These are phyloP conservation scores for Cyclocybe cylindracea DNA, from an alignment of 768 basidiomycete genomes.

Conservation along the genomic window DNA sequence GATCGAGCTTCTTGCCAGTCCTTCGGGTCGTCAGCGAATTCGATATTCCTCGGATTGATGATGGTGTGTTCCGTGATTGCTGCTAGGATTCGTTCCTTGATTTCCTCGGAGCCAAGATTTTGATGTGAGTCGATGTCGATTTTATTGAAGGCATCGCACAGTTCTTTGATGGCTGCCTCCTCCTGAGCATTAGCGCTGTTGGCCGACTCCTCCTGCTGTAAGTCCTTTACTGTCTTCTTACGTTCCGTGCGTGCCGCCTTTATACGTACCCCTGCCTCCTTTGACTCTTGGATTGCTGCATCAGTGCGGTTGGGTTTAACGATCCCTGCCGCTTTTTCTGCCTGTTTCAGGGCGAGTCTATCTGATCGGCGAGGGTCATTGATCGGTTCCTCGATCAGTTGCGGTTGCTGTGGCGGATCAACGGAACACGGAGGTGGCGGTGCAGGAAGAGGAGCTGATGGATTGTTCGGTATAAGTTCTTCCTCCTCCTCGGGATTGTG, in stretches of 20 bases:
- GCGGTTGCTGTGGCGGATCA: not conserved
- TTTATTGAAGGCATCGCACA: not conserved
- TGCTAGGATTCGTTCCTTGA: constrained; percentile 4
- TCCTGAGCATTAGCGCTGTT: not conserved
- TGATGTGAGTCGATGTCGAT: not conserved
- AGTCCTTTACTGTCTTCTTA: not conserved
- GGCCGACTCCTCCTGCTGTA: constrained; percentile 3
- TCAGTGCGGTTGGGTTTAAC: not conserved
- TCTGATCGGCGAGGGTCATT: constrained; percentile 4
- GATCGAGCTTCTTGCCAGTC: constrained; percentile 20
- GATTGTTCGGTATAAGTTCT: not conserved
- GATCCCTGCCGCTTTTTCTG: not conserved
- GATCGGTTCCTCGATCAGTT: too few relatives aligned
- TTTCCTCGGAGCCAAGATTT: not conserved
- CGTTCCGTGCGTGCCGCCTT: not conserved
- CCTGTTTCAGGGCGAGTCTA: not conserved
- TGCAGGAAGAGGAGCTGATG: not conserved
- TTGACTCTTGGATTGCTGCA: not conserved
- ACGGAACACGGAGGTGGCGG: not conserved
- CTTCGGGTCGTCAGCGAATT: constrained; percentile 7
- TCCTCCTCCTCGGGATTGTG: too few relatives aligned
- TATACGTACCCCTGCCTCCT: not conserved
- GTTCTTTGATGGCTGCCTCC: not conserved
- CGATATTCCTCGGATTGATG: constrained; percentile 1
- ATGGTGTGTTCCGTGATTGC: constrained; percentile 1